phyloP scores from a whole-genome alignment of 2,329 filamentous ascomycete species.

The Diaporthe vaccinii region DNA sequence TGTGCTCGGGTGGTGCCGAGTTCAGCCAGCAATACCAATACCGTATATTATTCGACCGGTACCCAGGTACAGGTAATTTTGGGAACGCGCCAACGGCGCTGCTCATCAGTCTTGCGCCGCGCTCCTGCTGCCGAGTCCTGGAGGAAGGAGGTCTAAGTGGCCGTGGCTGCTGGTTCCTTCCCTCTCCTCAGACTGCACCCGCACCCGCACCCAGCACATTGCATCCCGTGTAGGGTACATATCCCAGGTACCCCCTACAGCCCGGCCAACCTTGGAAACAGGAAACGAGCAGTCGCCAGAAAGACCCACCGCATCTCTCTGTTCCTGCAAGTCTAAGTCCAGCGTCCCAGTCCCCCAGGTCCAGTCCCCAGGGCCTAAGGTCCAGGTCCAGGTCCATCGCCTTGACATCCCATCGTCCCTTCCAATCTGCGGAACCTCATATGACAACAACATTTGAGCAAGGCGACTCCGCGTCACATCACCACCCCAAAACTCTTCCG shows the following conservation, averaged over 20 bases:
- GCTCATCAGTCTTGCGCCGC: slow-evolving; percentile 1
- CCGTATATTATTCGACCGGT: neutral
- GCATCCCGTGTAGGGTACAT: neutral
- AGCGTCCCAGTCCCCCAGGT: neutral
- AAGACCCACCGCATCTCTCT: slow-evolving; percentile 19
- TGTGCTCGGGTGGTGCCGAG: slow-evolving; percentile 29
- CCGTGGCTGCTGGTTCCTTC: slow-evolving; percentile 25
- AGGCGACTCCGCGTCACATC: slow-evolving; percentile 12
- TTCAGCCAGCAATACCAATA: neutral
- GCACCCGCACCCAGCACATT: neutral
- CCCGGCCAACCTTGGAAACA: slow-evolving; percentile 9
- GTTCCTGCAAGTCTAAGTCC: slow-evolving; percentile 17
- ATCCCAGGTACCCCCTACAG: slow-evolving; percentile 14
- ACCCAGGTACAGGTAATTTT: neutral
- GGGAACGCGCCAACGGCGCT: neutral
- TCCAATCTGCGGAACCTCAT: slow-evolving; percentile 23
- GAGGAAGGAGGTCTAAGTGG: slow-evolving; percentile 21
- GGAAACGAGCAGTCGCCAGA: slow-evolving; percentile 22
- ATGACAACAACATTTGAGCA: slow-evolving; percentile 30
- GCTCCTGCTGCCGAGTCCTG: slow-evolving; percentile 4
- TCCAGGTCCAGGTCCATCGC: slow-evolving; percentile 5
- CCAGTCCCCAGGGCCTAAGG: neutral
- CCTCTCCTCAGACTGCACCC: slow-evolving; percentile 3
- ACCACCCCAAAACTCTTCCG: slow-evolving; percentile 11
- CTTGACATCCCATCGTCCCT: slow-evolving; percentile 22